Evolutionary conservation across 2,329 filamentous ascomycete species (phyloP).

Genomic region (Neonectria sp.): DNA sequence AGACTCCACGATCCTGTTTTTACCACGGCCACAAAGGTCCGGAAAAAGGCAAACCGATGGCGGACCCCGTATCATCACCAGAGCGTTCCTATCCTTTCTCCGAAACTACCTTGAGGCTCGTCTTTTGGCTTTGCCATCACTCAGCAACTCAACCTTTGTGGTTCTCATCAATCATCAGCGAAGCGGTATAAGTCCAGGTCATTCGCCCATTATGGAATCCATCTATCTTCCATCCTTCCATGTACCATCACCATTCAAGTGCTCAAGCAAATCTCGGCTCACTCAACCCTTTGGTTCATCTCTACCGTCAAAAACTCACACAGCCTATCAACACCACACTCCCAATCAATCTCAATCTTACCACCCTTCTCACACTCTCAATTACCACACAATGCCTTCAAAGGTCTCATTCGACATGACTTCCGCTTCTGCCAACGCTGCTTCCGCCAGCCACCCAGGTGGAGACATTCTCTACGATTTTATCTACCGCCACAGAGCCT

Average conservation of each 20-base stretch:
- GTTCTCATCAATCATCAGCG: not conserved
- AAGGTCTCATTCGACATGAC: not conserved
- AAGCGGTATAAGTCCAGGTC: not conserved
- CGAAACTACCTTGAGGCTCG: not conserved
- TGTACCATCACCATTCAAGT: not conserved
- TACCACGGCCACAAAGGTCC: constrained; percentile 13
- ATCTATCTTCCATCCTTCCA: not conserved
- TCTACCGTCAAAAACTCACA: not conserved
- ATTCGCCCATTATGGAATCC: not conserved
- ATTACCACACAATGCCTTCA: not conserved
- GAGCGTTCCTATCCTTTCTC: not conserved
- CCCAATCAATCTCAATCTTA: not conserved
- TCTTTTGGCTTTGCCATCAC: not conserved
- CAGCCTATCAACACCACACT: not conserved
- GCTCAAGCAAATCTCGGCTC: not conserved
- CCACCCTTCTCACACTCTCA: not conserved
- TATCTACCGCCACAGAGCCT: not conserved
- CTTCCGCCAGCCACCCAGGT: not conserved
- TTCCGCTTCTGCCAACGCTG: not conserved
- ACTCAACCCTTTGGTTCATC: not conserved
- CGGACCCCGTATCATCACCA: not conserved
- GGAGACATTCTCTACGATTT: not conserved
- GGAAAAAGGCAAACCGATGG: not conserved
- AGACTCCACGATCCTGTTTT: not conserved
- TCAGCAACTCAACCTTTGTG: not conserved